A percentile compares a stretch with the other conserved stretches of the same genome.
These are phyloP conservation scores for Alternaria novae-zelandiae DNA, from an alignment of 2,329 filamentous ascomycete species.

Conservation along the genomic window DNA sequence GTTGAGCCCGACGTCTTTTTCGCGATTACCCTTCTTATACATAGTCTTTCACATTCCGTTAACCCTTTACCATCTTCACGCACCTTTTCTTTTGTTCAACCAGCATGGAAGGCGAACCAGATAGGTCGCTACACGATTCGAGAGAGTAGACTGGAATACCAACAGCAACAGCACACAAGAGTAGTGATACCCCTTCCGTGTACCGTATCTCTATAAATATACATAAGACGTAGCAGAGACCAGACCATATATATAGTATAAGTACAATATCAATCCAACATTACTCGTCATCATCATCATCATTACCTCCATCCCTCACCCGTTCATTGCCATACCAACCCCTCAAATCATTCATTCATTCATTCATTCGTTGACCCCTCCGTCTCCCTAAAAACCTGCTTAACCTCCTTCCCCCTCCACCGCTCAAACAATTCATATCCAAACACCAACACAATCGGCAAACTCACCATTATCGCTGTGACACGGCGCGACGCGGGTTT, in stretches of 20 bases:
- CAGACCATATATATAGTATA: background rate
- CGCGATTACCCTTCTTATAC: background rate
- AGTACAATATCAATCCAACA: background rate
- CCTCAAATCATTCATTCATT: background rate
- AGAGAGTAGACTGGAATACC: background rate
- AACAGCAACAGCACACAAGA: background rate
- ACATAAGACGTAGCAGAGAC: background rate
- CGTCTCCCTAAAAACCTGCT: background rate
- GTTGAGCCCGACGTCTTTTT: background rate
- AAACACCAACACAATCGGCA: slow-evolving; percentile 43
- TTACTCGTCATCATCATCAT: background rate
- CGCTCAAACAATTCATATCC: slow-evolving; percentile 42
- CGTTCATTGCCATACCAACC: background rate
- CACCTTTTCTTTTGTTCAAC: background rate
- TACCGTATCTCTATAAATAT: background rate
- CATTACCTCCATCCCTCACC: background rate
- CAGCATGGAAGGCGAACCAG: background rate
- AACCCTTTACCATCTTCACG: background rate
- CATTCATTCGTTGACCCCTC: background rate
- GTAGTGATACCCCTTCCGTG: background rate
- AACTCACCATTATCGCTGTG: slow-evolving; percentile 43
- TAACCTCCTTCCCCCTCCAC: slow-evolving; percentile 26
- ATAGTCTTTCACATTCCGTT: background rate
- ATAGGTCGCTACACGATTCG: background rate
- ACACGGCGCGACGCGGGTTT: slow-evolving; percentile 39